Evolutionary conservation across 768 basidiomycete genomes (phyloP), one percentile per base, ranked within the genome.

Genomic region (Cystofilobasidium macerans): DNA sequence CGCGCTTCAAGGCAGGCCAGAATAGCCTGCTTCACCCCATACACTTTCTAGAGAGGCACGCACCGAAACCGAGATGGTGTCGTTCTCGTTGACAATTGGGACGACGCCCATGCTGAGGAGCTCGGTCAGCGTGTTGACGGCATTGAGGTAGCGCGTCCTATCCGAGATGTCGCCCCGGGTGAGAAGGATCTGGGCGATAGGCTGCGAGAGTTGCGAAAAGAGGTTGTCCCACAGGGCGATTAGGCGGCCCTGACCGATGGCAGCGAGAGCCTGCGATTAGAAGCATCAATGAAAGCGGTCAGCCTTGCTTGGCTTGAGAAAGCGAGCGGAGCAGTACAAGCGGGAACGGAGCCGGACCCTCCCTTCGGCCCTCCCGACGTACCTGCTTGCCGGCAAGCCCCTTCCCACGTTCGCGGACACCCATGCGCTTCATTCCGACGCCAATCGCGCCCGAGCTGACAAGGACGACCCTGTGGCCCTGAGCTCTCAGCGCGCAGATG

Each of bases 1-100:
- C n/a, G n/a, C n/a, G n/a, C n/a, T n/a, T n/a, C n/a, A n/a, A n/a
- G n/a, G n/a, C n/a, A n/a, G n/a, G n/a, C n/a, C n/a, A n/a, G n/a
- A n/a, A n/a, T n/a, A n/a, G n/a, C n/a, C n/a, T n/a, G n/a, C n/a
- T n/a, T n/a, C n/a, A n/a, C n/a, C n/a, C n/a, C n/a, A n/a, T n/a
- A n/a, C n/a, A n/a, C n/a, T n/a, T n/a, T n/a, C n/a, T n/a, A n/a
- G n/a, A n/a, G n/a, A n/a, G 20, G 38, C 26, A 83, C 88, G 75
- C 74, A 94, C 91, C 78, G 90, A 91, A 66, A 99, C 95, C 28
- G 93, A 94, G 40, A 99, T 85, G 0, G 95, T 98, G 75, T 99
- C 95, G 71, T 99, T 99, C 76, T 99, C 95, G 76, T 99, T 99
- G 62, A 99, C 92, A 69, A 99, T 97, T 3, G 95, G 95, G 0